phyloP scores from a whole-genome alignment of 345 rosid species.

The Atalantia buxifolia region DNA sequence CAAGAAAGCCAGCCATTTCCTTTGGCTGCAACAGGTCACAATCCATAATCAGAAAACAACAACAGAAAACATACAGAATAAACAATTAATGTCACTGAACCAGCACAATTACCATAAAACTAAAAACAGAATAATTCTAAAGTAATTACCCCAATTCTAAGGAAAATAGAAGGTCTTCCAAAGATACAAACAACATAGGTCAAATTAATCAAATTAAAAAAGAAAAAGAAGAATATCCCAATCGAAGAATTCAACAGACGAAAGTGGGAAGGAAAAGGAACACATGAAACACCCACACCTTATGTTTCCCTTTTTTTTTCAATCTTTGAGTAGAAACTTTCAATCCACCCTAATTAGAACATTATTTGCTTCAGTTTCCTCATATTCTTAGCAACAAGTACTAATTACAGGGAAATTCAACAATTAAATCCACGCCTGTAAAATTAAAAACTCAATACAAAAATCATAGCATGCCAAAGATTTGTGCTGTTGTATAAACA shows the following conservation, averaged over 20 bases:
- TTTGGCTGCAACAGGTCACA: slow-evolving; percentile 68
- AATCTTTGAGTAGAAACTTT: not conserved
- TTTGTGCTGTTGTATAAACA: not conserved
- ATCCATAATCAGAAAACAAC: slow-evolving; percentile 22
- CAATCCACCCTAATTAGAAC: not conserved
- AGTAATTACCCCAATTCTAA: not conserved
- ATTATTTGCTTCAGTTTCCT: not conserved
- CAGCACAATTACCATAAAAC: not conserved
- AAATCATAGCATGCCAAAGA: not conserved
- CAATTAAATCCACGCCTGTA: not conserved
- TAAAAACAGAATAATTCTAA: not conserved
- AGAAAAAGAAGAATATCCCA: not conserved
- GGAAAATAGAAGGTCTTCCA: not conserved
- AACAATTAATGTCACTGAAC: not conserved
- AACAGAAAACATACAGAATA: not conserved
- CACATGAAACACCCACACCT: not conserved
- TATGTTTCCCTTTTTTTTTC: not conserved
- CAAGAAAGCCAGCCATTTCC: slow-evolving; percentile 78
- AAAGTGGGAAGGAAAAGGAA: not conserved
- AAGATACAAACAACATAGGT: not conserved
- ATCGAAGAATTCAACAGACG: not conserved
- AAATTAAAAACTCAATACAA: not conserved
- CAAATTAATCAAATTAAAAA: not conserved
- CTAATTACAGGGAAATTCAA: not conserved
- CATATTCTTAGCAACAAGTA: not conserved